These are phyloP conservation scores for Colletotrichum australisinense DNA, from an alignment of 2,329 filamentous ascomycete genomes.

Conservation along the genomic window DNA sequence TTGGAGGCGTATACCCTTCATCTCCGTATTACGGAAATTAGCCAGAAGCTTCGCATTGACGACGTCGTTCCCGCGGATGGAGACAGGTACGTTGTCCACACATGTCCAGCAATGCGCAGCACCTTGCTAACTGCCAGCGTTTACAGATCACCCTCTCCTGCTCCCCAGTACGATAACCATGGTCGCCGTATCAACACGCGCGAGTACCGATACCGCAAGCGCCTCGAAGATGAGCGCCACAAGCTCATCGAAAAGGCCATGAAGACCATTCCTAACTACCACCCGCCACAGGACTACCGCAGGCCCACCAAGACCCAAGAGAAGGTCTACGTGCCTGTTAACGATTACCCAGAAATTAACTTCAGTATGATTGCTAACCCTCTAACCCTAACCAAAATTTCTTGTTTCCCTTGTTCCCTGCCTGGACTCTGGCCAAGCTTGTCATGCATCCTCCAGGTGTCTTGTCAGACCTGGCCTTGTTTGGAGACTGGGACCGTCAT, in stretches of 20 bases:
- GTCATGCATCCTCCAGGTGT: constrained; percentile 45
- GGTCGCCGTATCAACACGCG: constrained; percentile 99
- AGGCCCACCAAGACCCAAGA: constrained; percentile 99
- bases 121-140: constrained; percentile 33
- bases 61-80: constrained; percentile 98
- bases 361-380: constrained; percentile 99
- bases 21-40: constrained; percentile 98
- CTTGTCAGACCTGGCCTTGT: constrained; percentile 41
- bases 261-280: constrained; percentile 99
- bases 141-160: constrained; percentile 88
- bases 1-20: constrained; percentile 97
- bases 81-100: constrained; percentile 76
- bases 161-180: constrained; percentile 99
- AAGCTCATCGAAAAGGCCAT: constrained; percentile 99
- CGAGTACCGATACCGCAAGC: constrained; percentile 98
- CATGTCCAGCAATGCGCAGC: not conserved
- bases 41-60: constrained; percentile 98
- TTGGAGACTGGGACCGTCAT: constrained; percentile 45
- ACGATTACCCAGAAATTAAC: constrained; percentile 99
- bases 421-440: constrained; percentile 60
- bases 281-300: constrained; percentile 97
- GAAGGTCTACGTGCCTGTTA: constrained; percentile 99
- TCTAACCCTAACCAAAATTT: constrained; percentile 79
- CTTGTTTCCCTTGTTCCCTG: constrained; percentile 40
- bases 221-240: constrained; percentile 97